phyloP scores from a whole-genome alignment of 208 protist species.

The Acanthamoeba lenticulata region DNA sequence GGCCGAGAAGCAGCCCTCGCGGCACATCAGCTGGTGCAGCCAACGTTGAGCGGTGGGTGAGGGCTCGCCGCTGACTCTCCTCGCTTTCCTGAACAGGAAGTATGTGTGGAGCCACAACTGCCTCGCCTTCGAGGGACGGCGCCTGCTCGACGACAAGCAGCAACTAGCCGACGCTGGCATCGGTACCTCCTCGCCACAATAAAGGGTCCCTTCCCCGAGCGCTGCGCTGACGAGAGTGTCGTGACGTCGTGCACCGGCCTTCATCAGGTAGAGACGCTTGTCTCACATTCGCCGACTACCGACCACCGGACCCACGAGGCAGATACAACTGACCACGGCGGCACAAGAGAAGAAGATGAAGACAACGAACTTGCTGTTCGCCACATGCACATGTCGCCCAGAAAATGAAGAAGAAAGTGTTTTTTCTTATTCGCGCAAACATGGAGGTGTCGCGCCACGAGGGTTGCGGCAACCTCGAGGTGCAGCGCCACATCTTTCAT shows the following conservation, averaged over 20 bases:
- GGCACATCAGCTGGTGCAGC: not conserved
- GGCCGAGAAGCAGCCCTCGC: not conserved
- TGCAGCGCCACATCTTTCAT: not conserved
- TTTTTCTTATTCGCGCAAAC: not conserved
- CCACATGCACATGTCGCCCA: not conserved
- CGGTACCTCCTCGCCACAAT: not conserved
- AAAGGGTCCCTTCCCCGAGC: no score
- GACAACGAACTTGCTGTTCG: not conserved
- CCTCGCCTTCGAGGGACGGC: not conserved
- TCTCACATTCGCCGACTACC: not conserved
- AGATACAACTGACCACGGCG: not conserved
- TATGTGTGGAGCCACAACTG: conserved; percentile 15
- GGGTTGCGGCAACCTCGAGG: not conserved
- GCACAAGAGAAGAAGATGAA: not conserved
- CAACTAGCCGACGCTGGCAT: not conserved
- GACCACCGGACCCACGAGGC: not conserved
- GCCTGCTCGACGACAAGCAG: conserved; percentile 2
- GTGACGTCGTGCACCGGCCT: no score
- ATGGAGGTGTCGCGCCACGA: not conserved
- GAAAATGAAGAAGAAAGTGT: not conserved
- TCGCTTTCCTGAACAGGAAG: not conserved
- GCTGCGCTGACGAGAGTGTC: not conserved
- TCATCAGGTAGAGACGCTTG: not conserved
- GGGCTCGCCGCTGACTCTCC: not conserved
- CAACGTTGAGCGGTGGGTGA: not conserved